These are phyloP conservation scores for Spathaspora hagerdaliae DNA, from an alignment of 805 yeast species.

Conservation along the genomic window DNA sequence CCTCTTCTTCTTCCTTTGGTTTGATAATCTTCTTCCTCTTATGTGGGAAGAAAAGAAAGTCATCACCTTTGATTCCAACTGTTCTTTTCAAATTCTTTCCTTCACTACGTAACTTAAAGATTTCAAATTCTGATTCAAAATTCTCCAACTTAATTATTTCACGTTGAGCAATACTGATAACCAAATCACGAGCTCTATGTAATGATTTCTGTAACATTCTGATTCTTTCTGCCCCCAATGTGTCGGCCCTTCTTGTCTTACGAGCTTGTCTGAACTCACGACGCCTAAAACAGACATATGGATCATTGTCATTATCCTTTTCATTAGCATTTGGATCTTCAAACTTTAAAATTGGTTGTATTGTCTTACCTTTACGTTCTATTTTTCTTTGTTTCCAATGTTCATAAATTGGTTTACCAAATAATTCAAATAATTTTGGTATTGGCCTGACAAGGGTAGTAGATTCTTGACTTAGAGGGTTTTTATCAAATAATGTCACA, in stretches of 20 bases:
- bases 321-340: constrained; percentile 74
- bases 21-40: constrained; percentile 56
- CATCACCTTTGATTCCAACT: constrained; percentile 76
- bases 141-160: constrained; percentile 62
- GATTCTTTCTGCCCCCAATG: constrained; percentile 81
- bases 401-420: constrained; percentile 66
- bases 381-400: constrained; percentile 82
- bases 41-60: constrained; percentile 74
- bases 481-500: constrained; percentile 55
- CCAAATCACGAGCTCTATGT: constrained; percentile 66
- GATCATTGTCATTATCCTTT: constrained; percentile 84
- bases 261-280: constrained; percentile 94
- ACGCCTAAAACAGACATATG: constrained; percentile 92
- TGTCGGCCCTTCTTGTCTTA: constrained; percentile 92
- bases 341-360: constrained; percentile 73
- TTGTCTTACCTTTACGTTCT: constrained; percentile 60
- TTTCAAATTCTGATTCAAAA: constrained; percentile 56
- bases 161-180: constrained; percentile 68
- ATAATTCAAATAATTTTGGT: constrained; percentile 45
- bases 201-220: constrained; percentile 71
- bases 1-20: constrained; percentile 35
- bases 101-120: constrained; percentile 69
- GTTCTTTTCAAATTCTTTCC: constrained; percentile 73
- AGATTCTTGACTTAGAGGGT: constrained; percentile 18
- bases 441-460: constrained; percentile 40